Conservation (phyloP, 2,329 filamentous ascomycete genomes). For the Diaporthe helianthi region DNA sequence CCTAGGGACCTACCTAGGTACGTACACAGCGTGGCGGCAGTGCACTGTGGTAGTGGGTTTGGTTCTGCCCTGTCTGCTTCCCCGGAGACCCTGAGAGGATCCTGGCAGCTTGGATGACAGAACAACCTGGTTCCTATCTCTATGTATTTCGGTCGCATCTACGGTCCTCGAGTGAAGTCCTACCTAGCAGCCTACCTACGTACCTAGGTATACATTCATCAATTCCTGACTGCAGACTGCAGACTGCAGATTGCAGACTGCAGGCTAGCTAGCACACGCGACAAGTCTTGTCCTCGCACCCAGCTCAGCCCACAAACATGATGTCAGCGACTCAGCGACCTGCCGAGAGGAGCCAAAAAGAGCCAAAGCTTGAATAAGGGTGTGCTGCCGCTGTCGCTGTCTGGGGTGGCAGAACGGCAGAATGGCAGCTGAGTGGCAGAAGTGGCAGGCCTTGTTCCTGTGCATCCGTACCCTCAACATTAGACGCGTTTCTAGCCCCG, state of each 20-base stretch:
- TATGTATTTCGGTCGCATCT: neutral
- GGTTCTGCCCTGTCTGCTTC: neutral
- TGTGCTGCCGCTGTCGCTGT: neutral
- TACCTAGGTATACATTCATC: too few species aligned
- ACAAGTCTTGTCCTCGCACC: slow-evolving; percentile 16
- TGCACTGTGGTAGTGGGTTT: neutral
- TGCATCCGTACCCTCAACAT: slow-evolving; percentile 9
- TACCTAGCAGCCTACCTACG: too few species aligned
- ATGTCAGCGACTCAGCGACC: slow-evolving; percentile 15
- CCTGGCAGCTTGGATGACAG: slow-evolving; percentile 7
- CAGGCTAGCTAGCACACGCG: slow-evolving; percentile 17
- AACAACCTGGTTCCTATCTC: neutral
- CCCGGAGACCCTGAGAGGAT: slow-evolving; percentile 12
- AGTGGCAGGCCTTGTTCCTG: neutral
- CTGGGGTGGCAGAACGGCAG: neutral
- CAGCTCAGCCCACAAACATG: slow-evolving; percentile 21
- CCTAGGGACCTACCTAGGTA: too few species aligned
- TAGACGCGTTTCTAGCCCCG: slow-evolving; percentile 21
- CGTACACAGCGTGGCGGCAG: too few species aligned
- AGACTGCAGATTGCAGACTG: slow-evolving; percentile 1
- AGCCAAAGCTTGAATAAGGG: neutral
- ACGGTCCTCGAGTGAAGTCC: too few species aligned
- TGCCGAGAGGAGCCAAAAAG: too few species aligned
- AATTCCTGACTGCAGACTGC: neutral
- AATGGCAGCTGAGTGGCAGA: too few species aligned